These are phyloP conservation scores for Tanacetum coccineum DNA, from an alignment of 129 eudicot genomes.

Conservation along the genomic window DNA sequence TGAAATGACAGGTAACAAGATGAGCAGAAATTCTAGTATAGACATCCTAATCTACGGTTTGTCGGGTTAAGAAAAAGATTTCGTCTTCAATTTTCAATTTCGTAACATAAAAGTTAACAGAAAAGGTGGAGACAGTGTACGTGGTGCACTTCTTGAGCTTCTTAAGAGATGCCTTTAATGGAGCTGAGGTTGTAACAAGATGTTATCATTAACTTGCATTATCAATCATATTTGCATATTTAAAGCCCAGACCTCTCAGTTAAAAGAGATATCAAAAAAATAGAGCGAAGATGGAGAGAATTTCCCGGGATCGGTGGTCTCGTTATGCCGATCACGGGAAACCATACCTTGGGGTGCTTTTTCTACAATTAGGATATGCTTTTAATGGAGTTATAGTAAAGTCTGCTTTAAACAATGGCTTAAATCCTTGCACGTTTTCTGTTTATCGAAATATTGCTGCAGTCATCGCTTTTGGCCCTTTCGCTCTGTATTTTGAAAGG, in stretches of 20 bases:
- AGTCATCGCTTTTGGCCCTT: conserved; percentile 54
- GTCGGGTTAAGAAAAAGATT: conserved; percentile 35
- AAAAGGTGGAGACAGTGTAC: conserved; percentile 21
- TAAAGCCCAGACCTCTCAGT: conserved; percentile 17
- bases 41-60: conserved; percentile 14
- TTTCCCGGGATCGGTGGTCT: conserved; percentile 25
- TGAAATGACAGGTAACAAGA: conserved; percentile 23
- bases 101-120: conserved; percentile 32
- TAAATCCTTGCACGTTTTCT: conserved; percentile 65
- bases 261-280: conserved; percentile 10
- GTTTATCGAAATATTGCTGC: conserved; percentile 73
- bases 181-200: not conserved
- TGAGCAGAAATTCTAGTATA: conserved; percentile 17
- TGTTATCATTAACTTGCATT: not conserved
- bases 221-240: conserved; percentile 15
- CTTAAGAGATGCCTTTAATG: conserved; percentile 21
- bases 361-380: conserved; percentile 67
- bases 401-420: conserved; percentile 61
- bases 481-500: conserved; percentile 71
- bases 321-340: conserved; percentile 28
- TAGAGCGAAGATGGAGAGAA: conserved; percentile 15
- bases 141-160: conserved; percentile 16
- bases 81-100: conserved; percentile 14
- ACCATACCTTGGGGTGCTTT: conserved; percentile 52
- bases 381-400: conserved; percentile 58